A percentile compares a stretch with the other conserved stretches of the same genome.
phyloP scores from a whole-genome alignment of 2,329 filamentous ascomycete genomes.

The Juglanconis oblonga region DNA sequence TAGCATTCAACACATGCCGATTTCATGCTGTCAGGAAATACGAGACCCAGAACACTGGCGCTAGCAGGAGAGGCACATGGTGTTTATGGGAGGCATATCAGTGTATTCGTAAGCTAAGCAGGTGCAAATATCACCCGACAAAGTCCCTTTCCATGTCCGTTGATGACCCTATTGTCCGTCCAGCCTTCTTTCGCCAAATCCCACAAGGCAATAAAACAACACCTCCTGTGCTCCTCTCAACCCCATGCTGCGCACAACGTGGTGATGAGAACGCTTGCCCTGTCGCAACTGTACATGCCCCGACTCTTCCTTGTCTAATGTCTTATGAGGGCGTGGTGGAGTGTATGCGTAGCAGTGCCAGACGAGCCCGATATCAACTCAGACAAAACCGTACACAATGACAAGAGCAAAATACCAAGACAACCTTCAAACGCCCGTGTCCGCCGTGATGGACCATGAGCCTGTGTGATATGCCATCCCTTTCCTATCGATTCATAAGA shows the following conservation, averaged over 20 bases:
- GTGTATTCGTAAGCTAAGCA: constrained; percentile 14
- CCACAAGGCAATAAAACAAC: not conserved
- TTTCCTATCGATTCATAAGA: not conserved
- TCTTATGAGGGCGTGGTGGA: not conserved
- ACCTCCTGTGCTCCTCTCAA: not conserved
- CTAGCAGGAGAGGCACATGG: not conserved
- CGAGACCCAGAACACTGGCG: not conserved
- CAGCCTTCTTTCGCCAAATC: constrained; percentile 1
- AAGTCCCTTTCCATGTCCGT: not conserved
- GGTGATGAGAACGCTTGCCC: not conserved
- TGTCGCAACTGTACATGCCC: not conserved
- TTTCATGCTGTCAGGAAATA: no score
- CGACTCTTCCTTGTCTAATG: not conserved
- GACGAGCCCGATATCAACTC: not conserved
- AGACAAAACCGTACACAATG: not conserved
- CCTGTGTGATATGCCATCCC: constrained; percentile 6
- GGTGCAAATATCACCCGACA: not conserved
- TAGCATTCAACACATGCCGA: no score
- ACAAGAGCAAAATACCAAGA: not conserved
- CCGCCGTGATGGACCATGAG: not conserved
- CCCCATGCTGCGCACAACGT: not conserved
- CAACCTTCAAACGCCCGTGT: constrained; percentile 6
- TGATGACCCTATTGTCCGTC: not conserved
- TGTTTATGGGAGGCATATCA: not conserved
- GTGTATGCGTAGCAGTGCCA: not conserved